Conservation (phyloP, 129 eudicot genomes). For the Flaveria linearis region DNA sequence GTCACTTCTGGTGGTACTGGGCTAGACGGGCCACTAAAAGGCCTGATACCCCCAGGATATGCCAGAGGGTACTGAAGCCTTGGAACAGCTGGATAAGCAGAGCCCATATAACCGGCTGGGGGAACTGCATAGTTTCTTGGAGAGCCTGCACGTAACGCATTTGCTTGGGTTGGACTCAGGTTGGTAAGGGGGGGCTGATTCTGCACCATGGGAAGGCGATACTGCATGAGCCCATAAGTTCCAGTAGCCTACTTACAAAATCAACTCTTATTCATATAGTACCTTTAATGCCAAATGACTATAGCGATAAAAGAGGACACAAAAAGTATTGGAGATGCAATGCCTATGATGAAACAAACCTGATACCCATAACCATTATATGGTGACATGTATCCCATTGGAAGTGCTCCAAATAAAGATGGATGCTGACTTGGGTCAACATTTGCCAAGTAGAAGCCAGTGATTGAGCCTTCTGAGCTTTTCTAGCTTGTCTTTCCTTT, state of each 20-base stretch:
- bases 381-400: conserved; percentile 83
- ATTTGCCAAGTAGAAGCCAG: conserved; percentile 54
- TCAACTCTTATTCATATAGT: conserved; percentile 30
- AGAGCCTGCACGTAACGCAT: conserved; percentile 55
- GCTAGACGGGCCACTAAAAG: conserved; percentile 75
- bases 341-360: conserved; percentile 48
- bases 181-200: conserved; percentile 67
- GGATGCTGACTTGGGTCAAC: conserved; percentile 67
- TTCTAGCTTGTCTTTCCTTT: conserved; percentile 92
- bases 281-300: conserved; percentile 29
- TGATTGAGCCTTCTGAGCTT: conserved; percentile 89
- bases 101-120: conserved; percentile 58
- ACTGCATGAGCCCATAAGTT: conserved; percentile 83
- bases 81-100: conserved; percentile 64
- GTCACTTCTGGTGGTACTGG: conserved; percentile 59
- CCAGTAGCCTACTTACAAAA: conserved; percentile 77
- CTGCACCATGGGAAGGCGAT: conserved; percentile 75
- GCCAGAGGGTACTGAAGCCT: conserved; percentile 76
- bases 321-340: not conserved
- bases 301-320: not conserved
- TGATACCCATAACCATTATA: conserved; percentile 97
- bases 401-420: conserved; percentile 86
- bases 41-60: conserved; percentile 73
- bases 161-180: conserved; percentile 70
- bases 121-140: conserved; percentile 66